Base-by-base conservation (phyloP, 1,284 basidiomycete species). In the Spongispora temasekensis region DNA sequence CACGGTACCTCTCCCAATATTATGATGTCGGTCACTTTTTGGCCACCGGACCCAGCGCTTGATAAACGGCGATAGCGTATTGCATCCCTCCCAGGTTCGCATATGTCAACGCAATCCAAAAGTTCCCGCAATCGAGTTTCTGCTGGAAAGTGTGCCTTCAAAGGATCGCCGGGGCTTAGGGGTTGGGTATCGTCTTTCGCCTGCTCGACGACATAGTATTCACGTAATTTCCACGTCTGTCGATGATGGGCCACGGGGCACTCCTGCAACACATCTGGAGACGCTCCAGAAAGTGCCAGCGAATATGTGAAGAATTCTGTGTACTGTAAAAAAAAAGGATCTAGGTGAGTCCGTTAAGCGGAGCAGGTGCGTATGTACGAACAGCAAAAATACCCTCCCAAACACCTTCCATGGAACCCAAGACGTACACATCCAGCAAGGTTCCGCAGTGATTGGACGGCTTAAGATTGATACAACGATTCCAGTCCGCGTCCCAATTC, bases 351-450 rank as follows among this genome's bases (percentile, higher is more conserved):
- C 30, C 17, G 25, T 31, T 57, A 37, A 28, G 32, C 17, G 31
- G 23, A 23, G 28, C 13, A n/a, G 32, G 31, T 25, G 21, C 30
- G 46, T 32, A 50, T 48, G 21, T 40, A 75, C 84, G 64, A 67
- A 90, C 89, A 10, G 84, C 87, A 67, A 92, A 92, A 27, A 85
- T 70, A 1, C 90, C 90, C 72, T 92, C 90, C 90, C 90, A 92
- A 17, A 85, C 76, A 6, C 90, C 90, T 63, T 90, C 86, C 52
- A 90, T 71, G 60, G 87, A 90, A 51, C 89, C 88, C 2, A 85
- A 82, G 31, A 72, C 76, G 65, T 87, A 88, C 28, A 80, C 78
- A 15, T 77, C 75, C 8, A 79, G 77, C 27, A 80, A 67, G 9
- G 72, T 59, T 32, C 68, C 72, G 50, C 70, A 70, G 34, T 70